Evolutionary conservation across 179 eudicot genomes (phyloP).

Genomic region (Beta corolliflora): DNA sequence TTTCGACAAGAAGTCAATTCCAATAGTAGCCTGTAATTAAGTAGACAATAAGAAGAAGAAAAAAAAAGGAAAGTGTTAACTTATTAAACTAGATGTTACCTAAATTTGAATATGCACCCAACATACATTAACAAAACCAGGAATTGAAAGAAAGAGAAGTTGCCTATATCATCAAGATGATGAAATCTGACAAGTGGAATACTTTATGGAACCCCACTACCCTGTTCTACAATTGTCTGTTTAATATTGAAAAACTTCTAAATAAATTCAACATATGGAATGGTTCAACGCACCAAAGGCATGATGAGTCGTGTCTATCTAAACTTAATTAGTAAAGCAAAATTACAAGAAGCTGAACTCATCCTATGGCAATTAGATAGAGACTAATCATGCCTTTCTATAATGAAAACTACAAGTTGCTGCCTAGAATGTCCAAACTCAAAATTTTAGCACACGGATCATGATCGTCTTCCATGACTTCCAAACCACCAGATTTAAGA

Average conservation of each 20-base stretch:
- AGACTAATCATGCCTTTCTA: neutral
- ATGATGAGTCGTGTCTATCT: neutral
- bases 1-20: constrained; percentile 84
- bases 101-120: neutral
- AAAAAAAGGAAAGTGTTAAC: neutral
- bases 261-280: neutral
- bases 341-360: neutral
- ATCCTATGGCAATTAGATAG: neutral
- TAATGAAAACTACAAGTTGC: neutral
- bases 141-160: neutral
- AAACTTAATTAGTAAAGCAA: neutral
- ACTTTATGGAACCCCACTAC: constrained; percentile 9
- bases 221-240: neutral
- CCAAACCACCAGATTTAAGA: too few species aligned
- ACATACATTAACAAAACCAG: neutral
- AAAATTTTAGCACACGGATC: neutral
- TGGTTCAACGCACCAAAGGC: neutral
- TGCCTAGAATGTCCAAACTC: neutral
- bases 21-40: constrained; percentile 77
- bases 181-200: neutral
- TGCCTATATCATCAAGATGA: neutral
- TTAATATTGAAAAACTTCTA: neutral
- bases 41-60: constrained; percentile 6
- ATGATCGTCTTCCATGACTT: neutral
- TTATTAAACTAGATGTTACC: neutral